Conservation (phyloP, 2,329 filamentous ascomycete species). For the Trichoderma sp. region DNA sequence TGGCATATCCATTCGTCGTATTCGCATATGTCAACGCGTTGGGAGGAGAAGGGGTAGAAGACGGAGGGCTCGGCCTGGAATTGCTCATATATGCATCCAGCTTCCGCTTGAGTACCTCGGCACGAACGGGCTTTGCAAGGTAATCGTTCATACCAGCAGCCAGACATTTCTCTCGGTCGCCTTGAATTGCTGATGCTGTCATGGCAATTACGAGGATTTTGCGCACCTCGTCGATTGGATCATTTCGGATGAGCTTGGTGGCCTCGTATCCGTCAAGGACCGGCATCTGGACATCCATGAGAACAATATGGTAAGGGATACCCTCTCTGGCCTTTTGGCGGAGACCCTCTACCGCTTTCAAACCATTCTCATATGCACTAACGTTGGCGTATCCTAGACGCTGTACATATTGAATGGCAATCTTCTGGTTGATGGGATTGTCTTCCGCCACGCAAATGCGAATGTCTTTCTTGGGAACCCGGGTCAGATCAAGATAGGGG, state of each 20-base stretch:
- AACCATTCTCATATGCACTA: slow-evolving; percentile 85
- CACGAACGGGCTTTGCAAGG: slow-evolving; percentile 89
- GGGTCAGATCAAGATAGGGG: slow-evolving; percentile 64
- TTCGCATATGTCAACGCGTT: slow-evolving; percentile 2
- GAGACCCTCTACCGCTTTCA: slow-evolving; percentile 84
- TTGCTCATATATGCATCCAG: slow-evolving; percentile 56
- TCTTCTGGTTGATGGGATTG: slow-evolving; percentile 91
- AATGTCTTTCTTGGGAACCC: slow-evolving; percentile 72
- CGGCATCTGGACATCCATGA: slow-evolving; percentile 98
- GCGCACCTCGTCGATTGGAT: slow-evolving; percentile 71
- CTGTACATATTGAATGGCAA: slow-evolving; percentile 85
- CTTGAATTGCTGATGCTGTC: slow-evolving; percentile 93
- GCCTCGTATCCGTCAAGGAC: slow-evolving; percentile 90
- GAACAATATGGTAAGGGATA: slow-evolving; percentile 79
- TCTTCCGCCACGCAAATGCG: slow-evolving; percentile 93
- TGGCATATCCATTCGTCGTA: slow-evolving; percentile 13
- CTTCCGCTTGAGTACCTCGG: slow-evolving; percentile 81
- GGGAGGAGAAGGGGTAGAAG: slow-evolving; percentile 7
- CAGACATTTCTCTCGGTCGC: slow-evolving; percentile 92
- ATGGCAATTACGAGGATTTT: slow-evolving; percentile 93
- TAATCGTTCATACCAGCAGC: slow-evolving; percentile 98
- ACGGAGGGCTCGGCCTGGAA: neutral
- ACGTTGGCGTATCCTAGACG: slow-evolving; percentile 78
- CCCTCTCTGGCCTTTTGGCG: slow-evolving; percentile 67
- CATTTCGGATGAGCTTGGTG: slow-evolving; percentile 76